Evolutionary conservation across 208 protist genomes (phyloP), one percentile per base, ranked within the genome.

Genomic region (Acanthamoeba lenticulata): DNA sequence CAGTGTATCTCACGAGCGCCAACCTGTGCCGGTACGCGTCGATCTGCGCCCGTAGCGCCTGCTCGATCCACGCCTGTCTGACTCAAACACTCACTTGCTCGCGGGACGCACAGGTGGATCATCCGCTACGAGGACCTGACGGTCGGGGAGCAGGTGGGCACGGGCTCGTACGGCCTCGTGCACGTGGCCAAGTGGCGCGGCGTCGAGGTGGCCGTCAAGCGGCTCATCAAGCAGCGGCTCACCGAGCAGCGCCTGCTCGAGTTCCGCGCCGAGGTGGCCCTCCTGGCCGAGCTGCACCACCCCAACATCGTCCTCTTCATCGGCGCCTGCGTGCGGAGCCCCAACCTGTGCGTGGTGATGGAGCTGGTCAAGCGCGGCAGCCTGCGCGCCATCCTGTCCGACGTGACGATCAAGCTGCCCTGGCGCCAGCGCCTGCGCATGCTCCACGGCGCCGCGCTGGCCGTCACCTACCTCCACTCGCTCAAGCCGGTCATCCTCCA

Each of bases 261-360:
- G 34, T 21, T 90, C 27, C n/a, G 47, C 29, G 38, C n/a, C 19
- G 81, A 90, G 81, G 81, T 36, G 11, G 81, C 29, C 19, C n/a
- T 90, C 7, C 40, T 90, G 29, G 29, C 45, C 3, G 47, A 36
- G 5, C 6, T 90, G n/a, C 21, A 62, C 44, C 81, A 90, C 52
- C 81, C 81, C 21, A 65, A 27, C 52, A 13, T 90, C 3, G 81
- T 90, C 44, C 19, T 29, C 27, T 29, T 90, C 47, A 62, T 90
- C n/a, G 81, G 81, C 45, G 21, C n/a, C 81, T 96, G 85, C 49
- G 72, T 86, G 24, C 91, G 32, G n/a, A 24, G 79, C 67, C 94
- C 95, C n/a, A 89, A 96, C 55, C 86, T 96, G 92, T 96, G 90
- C n/a, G 88, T 96, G 42, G 95, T 95, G 32, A 95, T 95, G 57